phyloP scores from a whole-genome alignment of 2,329 filamentous ascomycete genomes.

The Clonostachys rosea region DNA sequence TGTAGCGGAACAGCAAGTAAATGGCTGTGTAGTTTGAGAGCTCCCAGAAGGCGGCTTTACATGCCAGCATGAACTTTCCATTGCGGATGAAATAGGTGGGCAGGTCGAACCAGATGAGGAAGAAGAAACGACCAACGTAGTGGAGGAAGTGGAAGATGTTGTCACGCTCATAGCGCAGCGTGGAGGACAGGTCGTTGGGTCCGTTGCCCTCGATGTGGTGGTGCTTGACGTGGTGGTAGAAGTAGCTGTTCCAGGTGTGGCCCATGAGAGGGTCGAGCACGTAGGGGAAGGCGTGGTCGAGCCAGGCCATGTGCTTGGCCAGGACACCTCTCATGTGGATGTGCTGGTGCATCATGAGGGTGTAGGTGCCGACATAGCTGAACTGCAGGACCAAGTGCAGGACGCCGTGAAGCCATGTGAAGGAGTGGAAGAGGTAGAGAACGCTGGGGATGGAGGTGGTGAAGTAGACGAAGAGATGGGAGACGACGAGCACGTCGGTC shows the following conservation, averaged over 20 bases:
- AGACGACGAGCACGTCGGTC: conserved; percentile 75
- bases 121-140: conserved; percentile 70
- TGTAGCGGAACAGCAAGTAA: conserved; percentile 21
- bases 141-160: conserved; percentile 59
- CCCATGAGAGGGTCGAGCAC: conserved; percentile 72
- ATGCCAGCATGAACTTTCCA: conserved; percentile 47
- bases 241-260: conserved; percentile 83
- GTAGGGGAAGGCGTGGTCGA: conserved; percentile 69
- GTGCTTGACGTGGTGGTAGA: conserved; percentile 81
- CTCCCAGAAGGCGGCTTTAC: conserved; percentile 59
- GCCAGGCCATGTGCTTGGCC: conserved; percentile 40
- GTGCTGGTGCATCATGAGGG: conserved; percentile 79
- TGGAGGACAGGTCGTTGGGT: conserved; percentile 70
- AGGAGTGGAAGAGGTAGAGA: conserved; percentile 57
- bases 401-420: conserved; percentile 63
- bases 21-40: conserved; percentile 45
- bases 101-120: conserved; percentile 71
- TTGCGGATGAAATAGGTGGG: conserved; percentile 68
- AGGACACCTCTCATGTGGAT: conserved; percentile 74
- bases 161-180: conserved; percentile 73
- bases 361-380: conserved; percentile 70
- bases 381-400: conserved; percentile 61
- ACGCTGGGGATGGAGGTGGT: conserved; percentile 67
- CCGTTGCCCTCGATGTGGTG: conserved; percentile 78
- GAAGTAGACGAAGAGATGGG: conserved; percentile 70